Evolutionary conservation across 768 basidiomycete species (phyloP).

Genomic region (Suillus fuscotomentosus): DNA sequence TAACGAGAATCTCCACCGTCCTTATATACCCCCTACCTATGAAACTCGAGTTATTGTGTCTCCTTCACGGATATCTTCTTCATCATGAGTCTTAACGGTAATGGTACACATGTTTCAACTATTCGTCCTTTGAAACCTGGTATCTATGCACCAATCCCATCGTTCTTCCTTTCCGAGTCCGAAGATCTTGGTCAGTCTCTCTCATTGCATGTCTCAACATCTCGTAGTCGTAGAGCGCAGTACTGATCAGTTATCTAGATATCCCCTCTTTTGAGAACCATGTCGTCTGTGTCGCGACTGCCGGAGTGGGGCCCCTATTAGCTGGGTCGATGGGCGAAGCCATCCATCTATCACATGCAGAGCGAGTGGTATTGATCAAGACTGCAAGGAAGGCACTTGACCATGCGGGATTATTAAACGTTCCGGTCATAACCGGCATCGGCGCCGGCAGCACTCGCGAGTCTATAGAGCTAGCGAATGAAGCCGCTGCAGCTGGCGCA

Average conservation of each 20-base stretch:
- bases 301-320: conserved; percentile 70
- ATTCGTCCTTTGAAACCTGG: conserved; percentile 67
- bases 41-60: conserved; percentile 1
- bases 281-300: conserved; percentile 58
- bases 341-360: conserved; percentile 64
- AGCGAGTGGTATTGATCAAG: conserved; percentile 64
- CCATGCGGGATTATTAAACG: conserved; percentile 48
- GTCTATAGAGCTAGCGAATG: conserved; percentile 69
- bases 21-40: conserved; percentile 14
- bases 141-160: conserved; percentile 82
- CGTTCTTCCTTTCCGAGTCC: conserved; percentile 73
- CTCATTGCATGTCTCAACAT: conserved; percentile 12
- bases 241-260: conserved; percentile 37
- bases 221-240: conserved; percentile 15
- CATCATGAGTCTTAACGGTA: conserved; percentile 38
- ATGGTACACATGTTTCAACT: conserved; percentile 17
- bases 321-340: conserved; percentile 89
- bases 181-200: conserved; percentile 76
- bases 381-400: conserved; percentile 74
- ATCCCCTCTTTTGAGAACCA: conserved; percentile 67
- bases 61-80: background rate
- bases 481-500: conserved; percentile 83
- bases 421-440: conserved; percentile 81
- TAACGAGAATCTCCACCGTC: conserved; percentile 1
- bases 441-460: conserved; percentile 83